Evolutionary conservation across 192 early-diverging fungal genomes (phyloP), one percentile per base, ranked within the genome.

Genomic region (Coemansia sp.): DNA sequence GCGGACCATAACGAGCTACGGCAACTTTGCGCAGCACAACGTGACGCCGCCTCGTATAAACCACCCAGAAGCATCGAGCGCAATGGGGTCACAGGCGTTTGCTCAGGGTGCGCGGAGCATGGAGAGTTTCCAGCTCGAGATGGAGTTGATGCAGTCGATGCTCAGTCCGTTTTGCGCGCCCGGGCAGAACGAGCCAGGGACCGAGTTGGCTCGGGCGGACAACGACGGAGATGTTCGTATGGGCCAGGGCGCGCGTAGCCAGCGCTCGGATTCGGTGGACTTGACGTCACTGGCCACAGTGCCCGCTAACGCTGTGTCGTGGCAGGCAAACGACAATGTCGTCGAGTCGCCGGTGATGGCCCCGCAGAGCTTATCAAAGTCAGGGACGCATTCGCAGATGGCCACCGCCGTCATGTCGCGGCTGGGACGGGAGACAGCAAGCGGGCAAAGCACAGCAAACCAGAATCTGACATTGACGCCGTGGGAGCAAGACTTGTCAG

Each of bases 61-160:
- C 27, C 55, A 57, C 35, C 17, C 55, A 4, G 55, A 57, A 9
- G n/a, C 16, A 10, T 22, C 48, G 6, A 57, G 55, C 19, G 21
- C 48, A 7, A 7, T 8, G 21, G 48, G 48, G 17, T 19, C 16
- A 21, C 48, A 49, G 12, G n/a, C 8, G 17, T 22, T 38, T 58
- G 57, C 31, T 1, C 57, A 58, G 17, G 60, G 48, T 48, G 31
- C 47, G 5, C 2, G 16, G 9, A 29, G 27, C 31, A 17, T 37
- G 21, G 65, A 69, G n/a, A 65, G 38, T 6, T 29, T 70, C 17
- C 60, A 60, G 45, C 68, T 74, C 26, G 63, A 67, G 7, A 72
- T 81, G 66, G 72, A 81, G 60, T 10, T 81, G 31, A 69, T 81
- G 78, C 65, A 72, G 5, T 62, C 65, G 49, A 67, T 81, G 60